Base-by-base conservation (phyloP, 768 basidiomycete species). In the Calocybe cyanea region DNA sequence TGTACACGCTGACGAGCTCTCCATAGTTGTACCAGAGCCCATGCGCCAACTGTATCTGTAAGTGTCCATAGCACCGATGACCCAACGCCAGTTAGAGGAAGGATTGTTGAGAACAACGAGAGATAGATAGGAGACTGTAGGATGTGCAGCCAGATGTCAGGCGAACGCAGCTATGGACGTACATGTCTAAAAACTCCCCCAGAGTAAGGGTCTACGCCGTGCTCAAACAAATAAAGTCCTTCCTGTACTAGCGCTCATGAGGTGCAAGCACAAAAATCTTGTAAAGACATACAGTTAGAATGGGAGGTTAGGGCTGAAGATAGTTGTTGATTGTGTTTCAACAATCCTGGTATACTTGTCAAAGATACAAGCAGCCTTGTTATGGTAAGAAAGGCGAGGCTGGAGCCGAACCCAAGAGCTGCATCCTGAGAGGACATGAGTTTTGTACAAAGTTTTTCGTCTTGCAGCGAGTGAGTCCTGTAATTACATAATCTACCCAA, bases 151-250 rank as follows among this genome's bases (percentile, higher is more conserved):
- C 14, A 14, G n/a, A 14, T 23, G 31, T 39, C 25, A 28, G 34
- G 20, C 25, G 32, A 25, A 24, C n/a, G 31, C 42, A 8, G 15
- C 32, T 8, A 13, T n/a, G 18, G 31, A 52, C 87, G 49, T 65
- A 94, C 93, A 64, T 95, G 92, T 58, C 84, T 78, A 60, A 95
- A 91, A 8, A 82, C 67, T 4, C 90, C 88, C 32, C 92, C 93
- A 46, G 84, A 77, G 55, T 96, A 97, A 23, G 93, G 93, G 60
- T 93, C 80, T 18, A 90, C 68, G n/a, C 80, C 82, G 65, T 87
- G 70, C 33, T 75, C 69, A 51, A 83, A 84, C 13, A 97, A 76
- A 65, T 84, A 92, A 4, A 95, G 74, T 14, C 93, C 94, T 65
- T 97, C 95, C 59, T 83, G 81, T 48, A 98, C 95, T 97, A 28